A percentile compares a stretch with the other conserved stretches of the same genome.
Evolutionary conservation across 495 filamentous ascomycete genomes (phyloP).

Genomic region (Trichoderma orchidacearum): DNA sequence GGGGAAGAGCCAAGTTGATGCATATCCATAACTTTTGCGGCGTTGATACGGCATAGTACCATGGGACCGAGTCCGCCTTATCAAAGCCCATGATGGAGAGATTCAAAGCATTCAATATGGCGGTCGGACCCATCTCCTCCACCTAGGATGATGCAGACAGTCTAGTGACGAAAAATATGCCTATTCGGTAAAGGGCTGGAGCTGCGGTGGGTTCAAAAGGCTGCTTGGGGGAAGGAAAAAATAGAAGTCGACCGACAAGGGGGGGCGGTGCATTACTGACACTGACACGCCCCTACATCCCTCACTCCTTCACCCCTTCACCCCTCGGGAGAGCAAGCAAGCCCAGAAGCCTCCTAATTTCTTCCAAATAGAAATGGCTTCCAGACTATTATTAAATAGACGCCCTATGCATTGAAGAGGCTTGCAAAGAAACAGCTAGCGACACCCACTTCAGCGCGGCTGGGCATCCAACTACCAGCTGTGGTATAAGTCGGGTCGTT

Average conservation of each 20-base stretch:
- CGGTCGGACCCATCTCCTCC: neutral
- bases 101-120: neutral
- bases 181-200: neutral
- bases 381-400: neutral
- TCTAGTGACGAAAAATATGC: neutral
- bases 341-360: neutral
- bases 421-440: neutral
- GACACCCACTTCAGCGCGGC: neutral
- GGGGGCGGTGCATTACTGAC: neutral
- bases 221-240: neutral
- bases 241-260: neutral
- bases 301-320: neutral
- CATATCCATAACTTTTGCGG: no score
- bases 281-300: neutral
- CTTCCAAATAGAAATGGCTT: neutral
- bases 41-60: neutral
- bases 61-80: neutral
- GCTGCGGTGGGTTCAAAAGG: neutral
- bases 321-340: neutral
- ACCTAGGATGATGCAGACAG: no score
- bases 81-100: neutral
- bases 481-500: neutral
- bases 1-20: no score
- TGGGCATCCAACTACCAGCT: neutral
- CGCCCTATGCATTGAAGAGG: neutral